Percentiles rank a stretch among this genome's conserved stretches.
Evolutionary conservation across 768 basidiomycete species (phyloP).

Genomic region (Chlorophyllum brunneum): DNA sequence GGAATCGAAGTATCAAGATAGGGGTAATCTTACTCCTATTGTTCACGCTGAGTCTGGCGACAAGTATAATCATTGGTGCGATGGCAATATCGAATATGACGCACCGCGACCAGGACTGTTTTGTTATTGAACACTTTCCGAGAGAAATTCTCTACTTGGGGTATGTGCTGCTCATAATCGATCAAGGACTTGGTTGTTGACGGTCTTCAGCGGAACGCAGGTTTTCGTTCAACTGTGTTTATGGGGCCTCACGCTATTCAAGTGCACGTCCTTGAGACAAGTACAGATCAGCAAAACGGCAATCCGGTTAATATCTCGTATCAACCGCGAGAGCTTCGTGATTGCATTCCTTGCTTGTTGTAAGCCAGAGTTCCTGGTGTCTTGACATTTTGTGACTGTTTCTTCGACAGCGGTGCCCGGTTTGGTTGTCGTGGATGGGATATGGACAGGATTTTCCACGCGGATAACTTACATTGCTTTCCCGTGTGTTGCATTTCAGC

Average conservation of each 20-base stretch:
- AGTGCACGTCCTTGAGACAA: not conserved
- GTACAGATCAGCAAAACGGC: too few relatives aligned
- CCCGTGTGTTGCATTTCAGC: constrained; percentile 16
- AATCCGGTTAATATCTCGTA: not conserved
- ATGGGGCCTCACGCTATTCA: not conserved
- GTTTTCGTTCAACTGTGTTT: not conserved
- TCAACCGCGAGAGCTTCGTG: constrained; percentile 2
- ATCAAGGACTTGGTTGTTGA: not conserved
- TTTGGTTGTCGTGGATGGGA: not conserved
- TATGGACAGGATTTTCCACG: not conserved
- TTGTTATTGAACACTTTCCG: not conserved
- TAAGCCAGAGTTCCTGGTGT: not conserved
- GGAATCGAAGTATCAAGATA: not conserved
- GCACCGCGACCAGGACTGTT: not conserved
- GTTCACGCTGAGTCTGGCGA: not conserved
- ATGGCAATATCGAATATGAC: not conserved
- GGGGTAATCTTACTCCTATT: not conserved
- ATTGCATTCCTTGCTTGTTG: not conserved
- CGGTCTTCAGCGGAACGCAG: not conserved
- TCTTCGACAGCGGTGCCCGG: not conserved
- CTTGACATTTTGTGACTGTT: not conserved
- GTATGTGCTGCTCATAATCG: not conserved
- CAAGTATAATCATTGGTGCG: not conserved
- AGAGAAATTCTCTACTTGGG: not conserved
- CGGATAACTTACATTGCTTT: constrained; percentile 1